Percentiles rank a stretch among this genome's conserved stretches.
These are phyloP conservation scores for Annulohypoxylon truncatum DNA, from an alignment of 2,329 filamentous ascomycete genomes.

Conservation along the genomic window DNA sequence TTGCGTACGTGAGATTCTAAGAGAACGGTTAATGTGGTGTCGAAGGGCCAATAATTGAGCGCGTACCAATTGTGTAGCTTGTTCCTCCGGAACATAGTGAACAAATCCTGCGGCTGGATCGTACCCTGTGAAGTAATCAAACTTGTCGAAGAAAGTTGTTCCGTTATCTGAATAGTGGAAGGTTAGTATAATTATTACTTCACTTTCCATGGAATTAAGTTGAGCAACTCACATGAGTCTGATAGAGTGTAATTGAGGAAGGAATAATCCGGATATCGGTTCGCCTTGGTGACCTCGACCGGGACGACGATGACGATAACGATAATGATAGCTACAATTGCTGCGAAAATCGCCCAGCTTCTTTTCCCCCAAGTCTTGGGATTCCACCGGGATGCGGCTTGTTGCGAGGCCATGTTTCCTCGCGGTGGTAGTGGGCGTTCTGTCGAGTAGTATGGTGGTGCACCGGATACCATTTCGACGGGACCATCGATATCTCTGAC, in stretches of 20 bases:
- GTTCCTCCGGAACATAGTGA: slow-evolving; percentile 61
- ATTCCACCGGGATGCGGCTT: slow-evolving; percentile 56
- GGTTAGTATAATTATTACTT: slow-evolving; percentile 6
- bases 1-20: slow-evolving; percentile 73
- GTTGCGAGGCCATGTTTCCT: slow-evolving; percentile 40
- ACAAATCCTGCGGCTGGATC: slow-evolving; percentile 65
- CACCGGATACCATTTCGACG: slow-evolving; percentile 39
- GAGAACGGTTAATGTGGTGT: slow-evolving; percentile 17
- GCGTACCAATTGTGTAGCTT: slow-evolving; percentile 58
- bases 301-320: slow-evolving; percentile 62
- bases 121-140: slow-evolving; percentile 63
- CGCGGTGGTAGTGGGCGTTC: slow-evolving; percentile 29
- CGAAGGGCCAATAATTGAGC: slow-evolving; percentile 9
- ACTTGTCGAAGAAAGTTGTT: slow-evolving; percentile 65
- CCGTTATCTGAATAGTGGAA: slow-evolving; percentile 57
- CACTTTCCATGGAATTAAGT: neutral
- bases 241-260: slow-evolving; percentile 59
- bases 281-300: slow-evolving; percentile 55
- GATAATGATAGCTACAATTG: slow-evolving; percentile 55
- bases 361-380: slow-evolving; percentile 65
- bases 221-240: slow-evolving; percentile 60
- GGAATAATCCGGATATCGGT: slow-evolving; percentile 62
- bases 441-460: slow-evolving; percentile 33
- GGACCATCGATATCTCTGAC: slow-evolving; percentile 39
- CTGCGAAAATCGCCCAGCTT: slow-evolving; percentile 59